Conservation (phyloP, 2,329 filamentous ascomycete species). For the Fusarium nurragi region DNA sequence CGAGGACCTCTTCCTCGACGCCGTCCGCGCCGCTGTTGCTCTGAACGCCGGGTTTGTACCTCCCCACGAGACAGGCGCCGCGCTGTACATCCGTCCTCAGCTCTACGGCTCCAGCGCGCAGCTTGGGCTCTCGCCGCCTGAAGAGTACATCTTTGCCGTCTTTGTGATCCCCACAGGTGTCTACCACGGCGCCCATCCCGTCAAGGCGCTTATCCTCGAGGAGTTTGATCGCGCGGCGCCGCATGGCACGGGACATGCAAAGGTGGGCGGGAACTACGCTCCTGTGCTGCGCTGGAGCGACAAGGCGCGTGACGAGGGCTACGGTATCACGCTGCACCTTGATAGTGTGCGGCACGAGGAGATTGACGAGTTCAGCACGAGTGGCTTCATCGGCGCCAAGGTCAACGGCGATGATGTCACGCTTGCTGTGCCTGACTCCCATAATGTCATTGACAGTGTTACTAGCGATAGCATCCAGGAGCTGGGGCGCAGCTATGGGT, state of each 20-base stretch:
- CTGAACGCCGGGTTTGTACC: conserved; percentile 93
- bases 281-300: conserved; percentile 91
- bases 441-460: conserved; percentile 86
- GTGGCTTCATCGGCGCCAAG: conserved; percentile 86
- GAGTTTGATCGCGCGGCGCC: conserved; percentile 95
- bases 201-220: conserved; percentile 88
- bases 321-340: conserved; percentile 92
- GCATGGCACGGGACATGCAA: conserved; percentile 88
- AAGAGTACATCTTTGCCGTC: conserved; percentile 91
- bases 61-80: conserved; percentile 85
- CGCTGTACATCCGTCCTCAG: conserved; percentile 91
- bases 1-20: conserved; percentile 76
- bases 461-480: conserved; percentile 82
- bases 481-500: conserved; percentile 81
- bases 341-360: conserved; percentile 86
- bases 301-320: conserved; percentile 79
- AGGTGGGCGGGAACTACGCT: conserved; percentile 95
- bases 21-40: conserved; percentile 81
- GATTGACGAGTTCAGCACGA: conserved; percentile 96
- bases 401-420: conserved; percentile 69
- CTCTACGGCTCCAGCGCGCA: conserved; percentile 89
- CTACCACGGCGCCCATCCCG: conserved; percentile 89
- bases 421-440: conserved; percentile 86
- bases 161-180: conserved; percentile 93
- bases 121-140: conserved; percentile 84